These are phyloP conservation scores for Skeletonema tropicum DNA, from an alignment of 108 stramenopile genomes.

Conservation along the genomic window DNA sequence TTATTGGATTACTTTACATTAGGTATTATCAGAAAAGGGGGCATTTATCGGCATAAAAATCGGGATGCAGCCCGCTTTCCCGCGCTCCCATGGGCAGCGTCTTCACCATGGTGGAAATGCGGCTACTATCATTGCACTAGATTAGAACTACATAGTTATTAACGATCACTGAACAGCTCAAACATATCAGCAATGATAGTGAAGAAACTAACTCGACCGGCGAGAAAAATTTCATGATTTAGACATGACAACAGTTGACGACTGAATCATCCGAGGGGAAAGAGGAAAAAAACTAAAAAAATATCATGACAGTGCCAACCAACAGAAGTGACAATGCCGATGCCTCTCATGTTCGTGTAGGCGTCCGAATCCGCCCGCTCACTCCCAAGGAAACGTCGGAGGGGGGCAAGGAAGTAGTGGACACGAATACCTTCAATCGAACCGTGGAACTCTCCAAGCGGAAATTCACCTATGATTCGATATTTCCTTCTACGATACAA, in stretches of 20 bases:
- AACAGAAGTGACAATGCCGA: neutral
- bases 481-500: constrained; percentile 57
- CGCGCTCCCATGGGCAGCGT: too few relatives aligned
- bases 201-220: neutral
- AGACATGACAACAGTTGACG: neutral
- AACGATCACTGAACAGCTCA: constrained; percentile 28
- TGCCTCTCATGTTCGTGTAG: constrained; percentile 72
- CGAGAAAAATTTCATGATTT: too few relatives aligned
- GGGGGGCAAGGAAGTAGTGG: constrained; percentile 68
- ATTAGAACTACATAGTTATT: too few relatives aligned
- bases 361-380: constrained; percentile 79
- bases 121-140: too few relatives aligned
- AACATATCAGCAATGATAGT: too few relatives aligned
- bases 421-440: constrained; percentile 45
- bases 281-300: too few relatives aligned
- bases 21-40: too few relatives aligned
- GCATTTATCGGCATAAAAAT: too few relatives aligned
- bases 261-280: neutral
- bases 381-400: constrained; percentile 68
- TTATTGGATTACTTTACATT: too few relatives aligned
- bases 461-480: constrained; percentile 79
- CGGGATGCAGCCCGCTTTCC: too few relatives aligned
- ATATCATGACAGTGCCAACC: neutral
- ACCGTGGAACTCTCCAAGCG: constrained; percentile 63
- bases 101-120: too few relatives aligned